Conservation (phyloP, 345 rosid genomes). For the Eucalyptus victrix region DNA sequence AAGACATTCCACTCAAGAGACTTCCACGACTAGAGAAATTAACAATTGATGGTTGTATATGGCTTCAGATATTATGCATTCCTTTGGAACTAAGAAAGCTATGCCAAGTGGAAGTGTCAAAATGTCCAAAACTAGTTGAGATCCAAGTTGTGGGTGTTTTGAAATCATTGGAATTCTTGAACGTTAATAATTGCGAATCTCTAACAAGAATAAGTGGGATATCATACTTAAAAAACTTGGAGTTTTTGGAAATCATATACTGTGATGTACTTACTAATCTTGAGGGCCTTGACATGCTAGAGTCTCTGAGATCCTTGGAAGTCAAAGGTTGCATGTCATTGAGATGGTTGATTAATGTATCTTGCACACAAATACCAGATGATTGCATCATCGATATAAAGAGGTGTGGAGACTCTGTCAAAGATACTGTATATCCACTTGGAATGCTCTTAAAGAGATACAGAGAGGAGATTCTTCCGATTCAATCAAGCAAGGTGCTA, state of each 20-base stretch:
- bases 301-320: not conserved
- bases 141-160: not conserved
- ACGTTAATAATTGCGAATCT: accelerated
- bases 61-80: not conserved
- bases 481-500: not conserved
- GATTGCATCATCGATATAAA: not conserved
- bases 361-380: not conserved
- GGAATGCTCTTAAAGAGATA: too few relatives aligned
- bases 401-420: too few relatives aligned
- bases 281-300: not conserved
- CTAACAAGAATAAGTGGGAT: not conserved
- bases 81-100: not conserved
- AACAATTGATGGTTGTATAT: accelerated
- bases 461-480: too few relatives aligned
- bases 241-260: not conserved
- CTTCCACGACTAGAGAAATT: not conserved
- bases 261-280: not conserved
- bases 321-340: not conserved
- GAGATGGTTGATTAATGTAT: not conserved
- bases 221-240: not conserved
- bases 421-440: too few relatives aligned
- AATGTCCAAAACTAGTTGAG: not conserved
- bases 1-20: not conserved
- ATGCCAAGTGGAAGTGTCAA: accelerated
- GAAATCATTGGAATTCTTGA: not conserved